A percentile compares a stretch with the other conserved stretches of the same genome.
Conservation (phyloP, 352 stramenopile species). For the Thraustotheca clavata region DNA sequence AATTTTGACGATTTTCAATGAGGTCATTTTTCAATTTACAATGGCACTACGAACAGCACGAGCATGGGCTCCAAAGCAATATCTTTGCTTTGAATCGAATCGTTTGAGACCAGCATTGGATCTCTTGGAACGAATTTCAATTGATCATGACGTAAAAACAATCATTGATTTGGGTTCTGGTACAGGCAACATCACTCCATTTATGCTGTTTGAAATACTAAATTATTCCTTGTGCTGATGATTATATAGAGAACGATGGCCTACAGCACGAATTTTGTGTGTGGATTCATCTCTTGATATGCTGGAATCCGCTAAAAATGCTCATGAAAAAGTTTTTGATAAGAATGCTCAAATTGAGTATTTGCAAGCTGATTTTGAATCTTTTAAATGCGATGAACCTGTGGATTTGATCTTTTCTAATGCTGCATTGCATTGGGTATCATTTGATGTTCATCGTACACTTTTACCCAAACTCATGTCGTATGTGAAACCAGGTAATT, state of each 20-base stretch:
- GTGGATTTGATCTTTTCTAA: slow-evolving; percentile 73
- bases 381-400: slow-evolving; percentile 27
- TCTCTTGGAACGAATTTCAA: slow-evolving; percentile 32
- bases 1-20: not conserved
- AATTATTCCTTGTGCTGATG: slow-evolving; percentile 19
- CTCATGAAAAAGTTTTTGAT: slow-evolving; percentile 31
- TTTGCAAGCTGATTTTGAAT: slow-evolving; percentile 48
- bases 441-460: slow-evolving; percentile 32
- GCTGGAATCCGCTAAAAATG: slow-evolving; percentile 34
- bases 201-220: slow-evolving; percentile 41
- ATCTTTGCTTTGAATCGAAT: slow-evolving; percentile 51
- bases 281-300: slow-evolving; percentile 56
- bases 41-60: not conserved
- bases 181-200: slow-evolving; percentile 56
- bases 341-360: slow-evolving; percentile 33
- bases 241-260: slow-evolving; percentile 28
- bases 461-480: slow-evolving; percentile 45
- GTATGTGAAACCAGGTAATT: slow-evolving; percentile 43
- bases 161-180: slow-evolving; percentile 61
- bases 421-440: slow-evolving; percentile 60
- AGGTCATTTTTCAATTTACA: slow-evolving; percentile 7
- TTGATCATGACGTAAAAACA: slow-evolving; percentile 25
- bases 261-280: slow-evolving; percentile 38
- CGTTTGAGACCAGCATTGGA: slow-evolving; percentile 56
- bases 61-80: slow-evolving; percentile 42